phyloP scores from a whole-genome alignment of 257 asterid genomes.

The Paraleonurus japonicus region DNA sequence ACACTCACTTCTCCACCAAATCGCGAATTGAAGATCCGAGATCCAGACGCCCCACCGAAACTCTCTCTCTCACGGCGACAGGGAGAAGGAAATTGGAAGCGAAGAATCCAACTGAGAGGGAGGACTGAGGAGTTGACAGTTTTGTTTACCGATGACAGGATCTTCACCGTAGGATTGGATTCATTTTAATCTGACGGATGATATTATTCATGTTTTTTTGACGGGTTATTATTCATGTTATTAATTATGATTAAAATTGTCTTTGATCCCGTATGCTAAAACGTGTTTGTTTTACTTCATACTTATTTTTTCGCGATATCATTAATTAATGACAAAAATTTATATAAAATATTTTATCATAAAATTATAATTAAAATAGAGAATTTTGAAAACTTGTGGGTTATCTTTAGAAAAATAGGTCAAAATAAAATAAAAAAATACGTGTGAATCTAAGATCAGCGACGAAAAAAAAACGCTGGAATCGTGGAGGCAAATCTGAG shows the following conservation, averaged over 20 bases:
- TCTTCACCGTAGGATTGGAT: slow-evolving; percentile 12
- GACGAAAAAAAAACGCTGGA: no score
- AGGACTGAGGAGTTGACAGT: slow-evolving; percentile 10
- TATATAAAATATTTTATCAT: no score
- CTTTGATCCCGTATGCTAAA: no score
- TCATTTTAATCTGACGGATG: slow-evolving; percentile 14
- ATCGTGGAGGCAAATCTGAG: no score
- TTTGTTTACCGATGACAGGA: slow-evolving; percentile 8
- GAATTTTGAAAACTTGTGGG: no score
- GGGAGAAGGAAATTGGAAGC: slow-evolving; percentile 33
- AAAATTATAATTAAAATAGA: no score
- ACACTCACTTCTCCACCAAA: slow-evolving; percentile 24
- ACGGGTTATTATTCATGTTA: neutral
- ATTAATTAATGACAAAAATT: no score
- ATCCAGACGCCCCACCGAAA: slow-evolving; percentile 20
- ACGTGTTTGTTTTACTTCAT: no score
- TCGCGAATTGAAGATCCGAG: slow-evolving; percentile 29
- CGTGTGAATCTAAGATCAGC: no score
- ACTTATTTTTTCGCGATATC: no score
- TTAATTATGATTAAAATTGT: neutral
- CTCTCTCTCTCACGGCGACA: slow-evolving; percentile 28
- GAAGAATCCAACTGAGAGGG: slow-evolving; percentile 20
- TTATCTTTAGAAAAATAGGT: no score
- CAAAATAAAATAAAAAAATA: no score
- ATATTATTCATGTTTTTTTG: neutral